These are phyloP conservation scores for Martensiomyces pterosporus DNA, from an alignment of 192 early-diverging fungal species.

Conservation along the genomic window DNA sequence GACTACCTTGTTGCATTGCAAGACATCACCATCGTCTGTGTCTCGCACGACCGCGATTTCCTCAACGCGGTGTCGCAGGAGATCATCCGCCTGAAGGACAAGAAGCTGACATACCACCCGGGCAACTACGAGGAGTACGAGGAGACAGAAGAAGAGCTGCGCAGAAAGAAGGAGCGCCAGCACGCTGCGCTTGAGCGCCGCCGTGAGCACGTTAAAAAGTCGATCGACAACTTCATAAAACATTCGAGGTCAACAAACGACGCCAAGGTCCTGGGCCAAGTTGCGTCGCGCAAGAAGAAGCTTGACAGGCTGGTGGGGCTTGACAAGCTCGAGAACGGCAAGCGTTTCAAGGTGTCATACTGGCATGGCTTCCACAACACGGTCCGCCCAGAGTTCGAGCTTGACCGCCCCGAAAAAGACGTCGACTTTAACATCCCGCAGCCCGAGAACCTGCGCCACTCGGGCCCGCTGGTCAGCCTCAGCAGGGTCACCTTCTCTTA, in stretches of 20 bases:
- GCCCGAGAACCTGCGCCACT: conserved; percentile 62
- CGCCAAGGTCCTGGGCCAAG: conserved; percentile 72
- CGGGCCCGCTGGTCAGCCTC: conserved; percentile 63
- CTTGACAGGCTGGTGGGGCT: conserved; percentile 59
- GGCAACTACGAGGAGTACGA: conserved; percentile 89
- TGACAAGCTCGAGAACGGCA: conserved; percentile 64
- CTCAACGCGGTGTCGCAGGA: conserved; percentile 74
- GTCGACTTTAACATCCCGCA: conserved; percentile 64
- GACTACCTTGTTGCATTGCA: conserved; percentile 60
- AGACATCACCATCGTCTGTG: conserved; percentile 71
- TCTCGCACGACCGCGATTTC: conserved; percentile 89
- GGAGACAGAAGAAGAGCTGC: conserved; percentile 67
- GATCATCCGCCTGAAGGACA: conserved; percentile 71
- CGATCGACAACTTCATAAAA: conserved; percentile 72
- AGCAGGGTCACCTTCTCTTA: conserved; percentile 53
- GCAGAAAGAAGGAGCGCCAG: conserved; percentile 62
- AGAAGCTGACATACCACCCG: conserved; percentile 66
- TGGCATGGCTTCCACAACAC: conserved; percentile 53
- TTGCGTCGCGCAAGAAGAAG: conserved; percentile 77
- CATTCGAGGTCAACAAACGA: conserved; percentile 73
- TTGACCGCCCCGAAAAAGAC: conserved; percentile 56
- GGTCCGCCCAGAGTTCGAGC: conserved; percentile 52
- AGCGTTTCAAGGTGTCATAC: conserved; percentile 64
- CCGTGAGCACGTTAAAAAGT: conserved; percentile 67
- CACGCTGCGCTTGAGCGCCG: conserved; percentile 62